Percentiles rank a stretch among this genome's conserved stretches.
Evolutionary conservation across 1,284 basidiomycete species (phyloP).

Genomic region (Leucoagaricus sp.): DNA sequence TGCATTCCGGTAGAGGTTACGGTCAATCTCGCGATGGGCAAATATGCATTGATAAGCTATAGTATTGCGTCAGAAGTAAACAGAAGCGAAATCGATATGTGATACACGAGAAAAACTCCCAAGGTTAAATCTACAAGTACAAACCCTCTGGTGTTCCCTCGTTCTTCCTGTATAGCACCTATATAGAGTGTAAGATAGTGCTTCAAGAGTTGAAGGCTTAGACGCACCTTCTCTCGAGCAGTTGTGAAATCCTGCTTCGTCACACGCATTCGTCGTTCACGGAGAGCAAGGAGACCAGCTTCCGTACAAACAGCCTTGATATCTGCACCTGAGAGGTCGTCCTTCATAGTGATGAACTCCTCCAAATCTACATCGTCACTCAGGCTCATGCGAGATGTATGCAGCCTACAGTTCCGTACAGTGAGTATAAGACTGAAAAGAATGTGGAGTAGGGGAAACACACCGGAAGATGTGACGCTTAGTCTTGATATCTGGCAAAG

Average conservation of each 20-base stretch:
- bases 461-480: conserved; percentile 97
- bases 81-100: conserved; percentile 30
- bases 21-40: conserved; percentile 49
- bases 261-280: conserved; percentile 96
- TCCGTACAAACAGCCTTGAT: conserved; percentile 99
- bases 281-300: conserved; percentile 90
- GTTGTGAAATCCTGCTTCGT: conserved; percentile 89
- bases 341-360: conserved; percentile 95
- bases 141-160: conserved; percentile 89
- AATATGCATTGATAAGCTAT: conserved; percentile 95
- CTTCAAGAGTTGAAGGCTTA: conserved; percentile 11
- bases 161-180: conserved; percentile 91
- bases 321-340: conserved; percentile 95
- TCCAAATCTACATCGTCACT: conserved; percentile 93
- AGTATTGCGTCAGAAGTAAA: conserved; percentile 89
- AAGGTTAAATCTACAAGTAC: conserved; percentile 53
- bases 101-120: conserved; percentile 7
- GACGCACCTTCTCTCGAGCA: conserved; percentile 83
- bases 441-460: conserved; percentile 14
- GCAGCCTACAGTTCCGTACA: conserved; percentile 66
- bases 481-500: conserved; percentile 93
- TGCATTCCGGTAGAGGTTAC: too few relatives aligned
- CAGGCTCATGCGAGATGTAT: conserved; percentile 96
- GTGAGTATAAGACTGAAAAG: not conserved
- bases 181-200: conserved; percentile 14